Base-by-base conservation (phyloP, 495 filamentous ascomycete genomes). In the Penicillium herquei region DNA sequence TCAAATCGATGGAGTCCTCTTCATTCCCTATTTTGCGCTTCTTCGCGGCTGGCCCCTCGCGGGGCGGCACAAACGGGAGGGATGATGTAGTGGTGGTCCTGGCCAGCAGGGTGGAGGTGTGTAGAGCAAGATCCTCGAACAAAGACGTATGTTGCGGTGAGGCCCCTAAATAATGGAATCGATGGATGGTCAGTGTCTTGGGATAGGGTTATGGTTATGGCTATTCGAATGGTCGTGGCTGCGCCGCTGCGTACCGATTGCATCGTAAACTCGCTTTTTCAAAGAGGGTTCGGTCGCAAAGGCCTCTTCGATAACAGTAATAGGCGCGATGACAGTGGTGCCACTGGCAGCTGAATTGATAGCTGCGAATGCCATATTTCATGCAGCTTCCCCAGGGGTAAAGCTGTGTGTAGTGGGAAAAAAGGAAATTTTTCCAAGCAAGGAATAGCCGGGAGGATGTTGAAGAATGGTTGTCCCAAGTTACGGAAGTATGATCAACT, bases 1-100 rank as follows among this genome's bases (percentile, higher is more conserved):
- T 66, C 60, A 78, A 26, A 67, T 78, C 57, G 71, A 63, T 64
- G 66, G 73, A 59, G 61, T 70, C 63, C 66, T 71, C 48, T 57
- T 81, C 65, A 73, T 80, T 70, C 59, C 81, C 67, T 74, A 79
- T 64, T 76, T 88, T 75, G 61, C 82, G 68, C 68, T 81, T 84
- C 79, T 86, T 77, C 62, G 70, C 66, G 2, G 67, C 64, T 16
- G 75, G 76, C 33, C 68, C 72, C 10, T 78, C 66, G 34, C 32
- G 66, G 21, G 60, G 48, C 35, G 65, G 55, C 45, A 61, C 63
- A 17, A 63, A 55, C 31, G 66, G 61, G 39, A 65, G 59, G 49
- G 59, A 54, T 39, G 58, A 43, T 30, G 66, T 50, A 47, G 59
- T 69, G 46, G 58, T 55, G 55, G 65, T 66, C 64, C 68, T 75